These are phyloP conservation scores for Musa beccarii DNA, from an alignment of 176 grass and related monocot species.

Conservation along the genomic window DNA sequence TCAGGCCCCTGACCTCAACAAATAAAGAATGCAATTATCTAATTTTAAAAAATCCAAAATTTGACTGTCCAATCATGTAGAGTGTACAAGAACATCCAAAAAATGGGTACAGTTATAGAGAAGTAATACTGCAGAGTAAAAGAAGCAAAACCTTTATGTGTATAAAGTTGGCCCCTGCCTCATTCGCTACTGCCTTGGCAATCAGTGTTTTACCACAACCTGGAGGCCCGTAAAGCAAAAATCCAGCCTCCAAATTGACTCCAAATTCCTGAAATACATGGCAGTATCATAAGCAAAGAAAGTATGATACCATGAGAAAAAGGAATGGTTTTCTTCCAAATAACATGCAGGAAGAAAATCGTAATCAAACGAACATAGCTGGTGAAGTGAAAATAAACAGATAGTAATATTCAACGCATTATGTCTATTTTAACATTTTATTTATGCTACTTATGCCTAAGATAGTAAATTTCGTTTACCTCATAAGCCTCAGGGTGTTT, in stretches of 20 bases:
- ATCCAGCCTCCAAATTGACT: constrained; percentile 75
- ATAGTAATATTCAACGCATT: background rate
- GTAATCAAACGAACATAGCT: no score
- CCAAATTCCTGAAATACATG: constrained; percentile 46
- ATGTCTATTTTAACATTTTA: background rate
- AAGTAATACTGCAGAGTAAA: constrained; percentile 8
- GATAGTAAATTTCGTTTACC: constrained; percentile 31
- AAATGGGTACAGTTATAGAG: background rate
- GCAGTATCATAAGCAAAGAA: constrained; percentile 15
- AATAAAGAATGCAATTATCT: constrained; percentile 8
- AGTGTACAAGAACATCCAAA: constrained; percentile 4
- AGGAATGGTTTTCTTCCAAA: background rate
- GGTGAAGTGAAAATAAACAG: background rate
- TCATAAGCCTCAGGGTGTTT: constrained; percentile 76
- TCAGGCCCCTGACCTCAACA: constrained; percentile 60
- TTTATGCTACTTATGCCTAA: background rate
- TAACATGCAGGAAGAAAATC: background rate
- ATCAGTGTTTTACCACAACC: constrained; percentile 98
- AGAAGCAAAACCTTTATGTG: constrained; percentile 69
- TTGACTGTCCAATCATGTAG: background rate
- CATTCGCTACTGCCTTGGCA: constrained; percentile 96
- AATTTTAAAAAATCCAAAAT: no score
- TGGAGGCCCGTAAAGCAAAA: constrained; percentile 86
- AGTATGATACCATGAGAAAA: constrained; percentile 7
- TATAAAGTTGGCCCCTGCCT: constrained; percentile 94